Percentiles rank a stretch among this genome's conserved stretches.
Evolutionary conservation across 257 asterid species (phyloP).

Genomic region (Nicotiana benthamiana): DNA sequence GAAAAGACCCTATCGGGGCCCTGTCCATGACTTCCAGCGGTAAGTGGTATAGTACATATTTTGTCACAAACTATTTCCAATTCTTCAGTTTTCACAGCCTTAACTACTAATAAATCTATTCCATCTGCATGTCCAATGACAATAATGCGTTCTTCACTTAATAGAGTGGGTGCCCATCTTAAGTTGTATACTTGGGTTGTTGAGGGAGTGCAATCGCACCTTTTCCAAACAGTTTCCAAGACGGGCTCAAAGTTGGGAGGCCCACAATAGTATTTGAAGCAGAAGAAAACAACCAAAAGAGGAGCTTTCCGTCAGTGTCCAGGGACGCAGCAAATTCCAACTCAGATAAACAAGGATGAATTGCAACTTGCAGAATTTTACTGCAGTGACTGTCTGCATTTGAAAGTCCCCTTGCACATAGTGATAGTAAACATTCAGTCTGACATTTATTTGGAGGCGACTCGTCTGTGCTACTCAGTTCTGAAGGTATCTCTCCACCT

Average conservation of each 20-base stretch:
- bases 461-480: slow-evolving; percentile 29
- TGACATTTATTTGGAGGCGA: slow-evolving; percentile 26
- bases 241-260: slow-evolving; percentile 55
- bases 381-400: slow-evolving; percentile 61
- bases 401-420: slow-evolving; percentile 42
- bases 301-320: slow-evolving; percentile 58
- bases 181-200: slow-evolving; percentile 55
- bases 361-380: slow-evolving; percentile 60
- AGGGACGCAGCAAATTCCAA: slow-evolving; percentile 78
- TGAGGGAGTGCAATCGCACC: slow-evolving; percentile 24
- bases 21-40: slow-evolving; percentile 29
- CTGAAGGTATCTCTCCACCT: slow-evolving; percentile 31
- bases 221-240: slow-evolving; percentile 51
- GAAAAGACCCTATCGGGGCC: slow-evolving; percentile 51
- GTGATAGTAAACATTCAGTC: slow-evolving; percentile 26
- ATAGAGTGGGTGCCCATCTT: slow-evolving; percentile 70
- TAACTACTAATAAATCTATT: slow-evolving; percentile 54
- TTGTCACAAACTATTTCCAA: slow-evolving; percentile 33
- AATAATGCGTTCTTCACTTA: slow-evolving; percentile 46
- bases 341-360: slow-evolving; percentile 63
- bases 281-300: slow-evolving; percentile 70
- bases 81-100: slow-evolving; percentile 30
- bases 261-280: slow-evolving; percentile 48
- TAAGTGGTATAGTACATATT: slow-evolving; percentile 52
- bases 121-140: slow-evolving; percentile 74